Percentiles rank a stretch among this genome's conserved stretches.
Evolutionary conservation across 2,329 filamentous ascomycete species (phyloP).

Genomic region (Pseudocercospora eumusae): DNA sequence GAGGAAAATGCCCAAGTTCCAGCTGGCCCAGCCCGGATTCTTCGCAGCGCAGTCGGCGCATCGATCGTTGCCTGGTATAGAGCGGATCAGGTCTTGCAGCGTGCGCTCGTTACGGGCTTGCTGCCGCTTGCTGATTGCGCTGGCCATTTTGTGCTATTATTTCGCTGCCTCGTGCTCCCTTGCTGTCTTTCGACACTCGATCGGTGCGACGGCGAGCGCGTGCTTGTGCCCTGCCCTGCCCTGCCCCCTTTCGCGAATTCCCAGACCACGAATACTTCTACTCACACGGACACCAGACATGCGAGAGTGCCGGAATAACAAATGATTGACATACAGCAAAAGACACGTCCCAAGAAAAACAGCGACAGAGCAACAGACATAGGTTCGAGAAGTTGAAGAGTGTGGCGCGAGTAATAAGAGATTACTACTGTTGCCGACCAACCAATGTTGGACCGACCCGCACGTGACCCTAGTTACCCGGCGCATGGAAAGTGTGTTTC

Average conservation of each 20-base stretch:
- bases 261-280: not conserved
- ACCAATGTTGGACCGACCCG: not conserved
- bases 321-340: not conserved
- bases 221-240: not conserved
- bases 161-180: not conserved
- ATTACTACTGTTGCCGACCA: not conserved
- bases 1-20: conserved; percentile 96
- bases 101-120: conserved; percentile 94
- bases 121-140: conserved; percentile 86
- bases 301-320: not conserved
- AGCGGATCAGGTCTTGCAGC: conserved; percentile 84
- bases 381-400: not conserved
- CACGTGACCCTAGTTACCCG: not conserved
- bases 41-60: conserved; percentile 91
- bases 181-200: not conserved
- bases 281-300: too few relatives aligned
- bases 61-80: conserved; percentile 81
- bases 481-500: not conserved
- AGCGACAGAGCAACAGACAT: not conserved
- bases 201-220: not conserved
- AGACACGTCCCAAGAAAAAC: not conserved
- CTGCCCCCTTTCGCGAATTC: not conserved
- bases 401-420: not conserved
- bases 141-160: conserved; percentile 58
- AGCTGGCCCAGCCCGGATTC: conserved; percentile 97